These are phyloP conservation scores for Rubus parviflorus DNA, from an alignment of 306 rosid species.

Conservation along the genomic window DNA sequence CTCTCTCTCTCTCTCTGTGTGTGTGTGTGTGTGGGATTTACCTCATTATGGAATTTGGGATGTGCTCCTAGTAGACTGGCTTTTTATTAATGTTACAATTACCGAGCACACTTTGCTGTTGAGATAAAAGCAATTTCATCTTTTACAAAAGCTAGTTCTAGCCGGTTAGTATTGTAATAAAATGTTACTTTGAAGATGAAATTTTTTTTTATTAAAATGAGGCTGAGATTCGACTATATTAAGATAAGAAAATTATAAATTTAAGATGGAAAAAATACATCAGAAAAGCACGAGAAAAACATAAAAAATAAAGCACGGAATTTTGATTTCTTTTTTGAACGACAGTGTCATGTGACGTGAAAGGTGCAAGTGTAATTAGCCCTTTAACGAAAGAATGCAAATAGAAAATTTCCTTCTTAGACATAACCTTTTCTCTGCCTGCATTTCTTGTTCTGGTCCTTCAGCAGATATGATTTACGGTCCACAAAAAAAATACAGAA, in stretches of 20 bases:
- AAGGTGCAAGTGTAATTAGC: background rate
- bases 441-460: conserved; percentile 1
- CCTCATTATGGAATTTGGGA: too few relatives aligned
- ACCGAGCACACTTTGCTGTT: background rate
- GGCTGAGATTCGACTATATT: too few relatives aligned
- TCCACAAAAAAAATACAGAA: conserved; percentile 20
- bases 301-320: too few relatives aligned
- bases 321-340: too few relatives aligned
- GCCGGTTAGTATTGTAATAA: background rate
- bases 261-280: too few relatives aligned
- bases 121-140: background rate
- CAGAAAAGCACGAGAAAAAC: too few relatives aligned
- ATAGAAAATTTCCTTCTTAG: background rate
- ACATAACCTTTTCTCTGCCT: background rate
- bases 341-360: background rate
- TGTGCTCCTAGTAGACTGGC: too few relatives aligned
- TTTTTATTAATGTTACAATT: background rate
- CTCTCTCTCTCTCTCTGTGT: too few relatives aligned
- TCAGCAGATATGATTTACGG: background rate
- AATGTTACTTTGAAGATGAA: background rate
- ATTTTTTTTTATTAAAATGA: too few relatives aligned
- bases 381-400: conserved; percentile 1
- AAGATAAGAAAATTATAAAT: too few relatives aligned
- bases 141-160: background rate
- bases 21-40: too few relatives aligned